Conservation (phyloP, 139 green algal genomes). For the Closterium sp. region DNA sequence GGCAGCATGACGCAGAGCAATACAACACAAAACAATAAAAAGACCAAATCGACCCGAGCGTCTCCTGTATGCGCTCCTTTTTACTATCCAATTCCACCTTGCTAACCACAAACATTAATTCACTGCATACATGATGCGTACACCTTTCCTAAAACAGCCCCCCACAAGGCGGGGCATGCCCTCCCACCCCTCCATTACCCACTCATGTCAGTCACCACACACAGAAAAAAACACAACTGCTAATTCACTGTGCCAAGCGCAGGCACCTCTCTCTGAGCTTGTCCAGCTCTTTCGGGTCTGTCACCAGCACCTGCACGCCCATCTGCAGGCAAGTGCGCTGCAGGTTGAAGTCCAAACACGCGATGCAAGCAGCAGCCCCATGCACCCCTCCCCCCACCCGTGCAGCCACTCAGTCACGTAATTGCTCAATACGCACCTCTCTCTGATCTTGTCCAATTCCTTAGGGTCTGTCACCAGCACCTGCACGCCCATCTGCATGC, state of each 20-base stretch:
- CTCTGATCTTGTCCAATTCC: conserved; percentile 9
- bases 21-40: no score
- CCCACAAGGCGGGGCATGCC: no score
- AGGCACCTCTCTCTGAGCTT: conserved; percentile 81
- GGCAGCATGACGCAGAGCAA: background rate
- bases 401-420: background rate
- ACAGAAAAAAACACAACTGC: no score
- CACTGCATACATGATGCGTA: no score
- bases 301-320: conserved; percentile 78
- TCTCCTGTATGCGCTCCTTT: conserved; percentile 88
- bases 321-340: conserved; percentile 68
- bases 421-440: background rate
- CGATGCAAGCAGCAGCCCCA: conserved; percentile 51
- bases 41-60: no score
- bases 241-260: no score
- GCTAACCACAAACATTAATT: no score
- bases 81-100: conserved; percentile 94
- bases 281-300: conserved; percentile 93
- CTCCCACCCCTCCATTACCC: no score
- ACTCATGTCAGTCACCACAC: no score
- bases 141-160: no score
- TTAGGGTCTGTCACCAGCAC: background rate
- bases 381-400: background rate
- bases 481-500: conserved; percentile 68
- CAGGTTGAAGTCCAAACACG: conserved; percentile 66